A percentile compares a stretch with the other conserved stretches of the same genome.
Evolutionary conservation across 2,329 filamentous ascomycete genomes (phyloP).

Genomic region (Exophiala sideris): DNA sequence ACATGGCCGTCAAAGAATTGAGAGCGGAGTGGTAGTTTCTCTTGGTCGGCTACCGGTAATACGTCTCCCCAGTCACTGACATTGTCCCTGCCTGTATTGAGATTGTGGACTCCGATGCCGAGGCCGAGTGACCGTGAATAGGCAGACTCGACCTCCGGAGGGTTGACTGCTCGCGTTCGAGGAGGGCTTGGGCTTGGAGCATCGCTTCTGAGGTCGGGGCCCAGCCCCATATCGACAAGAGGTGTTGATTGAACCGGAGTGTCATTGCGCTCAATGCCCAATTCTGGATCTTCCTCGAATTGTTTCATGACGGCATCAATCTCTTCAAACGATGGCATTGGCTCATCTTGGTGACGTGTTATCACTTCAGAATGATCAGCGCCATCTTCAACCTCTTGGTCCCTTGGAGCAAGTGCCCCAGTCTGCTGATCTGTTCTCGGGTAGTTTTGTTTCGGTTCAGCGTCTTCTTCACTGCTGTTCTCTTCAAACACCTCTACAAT

Average conservation of each 20-base stretch:
- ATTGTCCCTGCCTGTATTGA: slow-evolving; percentile 53
- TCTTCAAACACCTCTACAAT: slow-evolving; percentile 18
- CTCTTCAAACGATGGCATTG: slow-evolving; percentile 52
- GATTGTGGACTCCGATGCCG: slow-evolving; percentile 58
- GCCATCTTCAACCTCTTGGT: not conserved
- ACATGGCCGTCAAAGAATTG: slow-evolving; percentile 90
- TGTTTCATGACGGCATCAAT: slow-evolving; percentile 92
- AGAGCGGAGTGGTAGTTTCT: slow-evolving; percentile 75
- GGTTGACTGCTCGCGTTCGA: slow-evolving; percentile 40
- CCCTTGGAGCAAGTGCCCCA: not conserved
- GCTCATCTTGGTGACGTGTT: slow-evolving; percentile 12
- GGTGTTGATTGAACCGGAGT: slow-evolving; percentile 46
- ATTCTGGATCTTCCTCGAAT: slow-evolving; percentile 70
- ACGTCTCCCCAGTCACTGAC: slow-evolving; percentile 87
- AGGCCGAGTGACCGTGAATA: slow-evolving; percentile 62
- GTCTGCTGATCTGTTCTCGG: slow-evolving; percentile 1
- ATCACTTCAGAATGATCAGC: slow-evolving; percentile 3
- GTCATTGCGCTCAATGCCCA: slow-evolving; percentile 65
- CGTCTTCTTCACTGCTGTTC: slow-evolving; percentile 9
- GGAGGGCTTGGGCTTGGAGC: slow-evolving; percentile 70
- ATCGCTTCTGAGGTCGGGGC: slow-evolving; percentile 60
- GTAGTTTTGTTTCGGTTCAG: not conserved
- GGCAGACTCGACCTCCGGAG: slow-evolving; percentile 33
- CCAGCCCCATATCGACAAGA: slow-evolving; percentile 42
- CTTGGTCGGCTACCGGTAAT: slow-evolving; percentile 76